Conservation (phyloP, 129 eudicot genomes). For the Tagetes erecta region DNA sequence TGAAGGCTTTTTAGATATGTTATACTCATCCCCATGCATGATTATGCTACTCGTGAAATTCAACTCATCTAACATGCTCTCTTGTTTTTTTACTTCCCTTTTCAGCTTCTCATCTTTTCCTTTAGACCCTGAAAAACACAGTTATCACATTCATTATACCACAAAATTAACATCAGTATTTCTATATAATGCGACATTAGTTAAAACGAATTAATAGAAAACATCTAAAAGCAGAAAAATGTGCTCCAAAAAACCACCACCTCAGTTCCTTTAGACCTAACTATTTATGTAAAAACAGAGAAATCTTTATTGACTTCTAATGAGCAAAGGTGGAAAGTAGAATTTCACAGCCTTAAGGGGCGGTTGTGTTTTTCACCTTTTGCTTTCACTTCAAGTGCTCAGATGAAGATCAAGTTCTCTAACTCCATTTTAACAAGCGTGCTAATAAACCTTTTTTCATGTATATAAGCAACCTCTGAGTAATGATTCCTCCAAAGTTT, state of each 20-base stretch:
- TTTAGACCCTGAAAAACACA: slow-evolving; percentile 58
- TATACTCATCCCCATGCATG: slow-evolving; percentile 58
- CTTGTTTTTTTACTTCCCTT: slow-evolving; percentile 34
- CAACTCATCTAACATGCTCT: slow-evolving; percentile 38
- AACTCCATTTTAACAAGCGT: not conserved
- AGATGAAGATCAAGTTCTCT: not conserved
- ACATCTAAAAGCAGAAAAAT: slow-evolving; percentile 5
- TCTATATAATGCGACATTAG: not conserved
- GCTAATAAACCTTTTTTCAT: not conserved
- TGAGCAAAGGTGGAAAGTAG: not conserved
- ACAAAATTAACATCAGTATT: not conserved
- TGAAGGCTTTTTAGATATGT: slow-evolving; percentile 45
- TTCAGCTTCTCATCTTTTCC: slow-evolving; percentile 30
- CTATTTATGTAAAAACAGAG: not conserved
- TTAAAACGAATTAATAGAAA: not conserved
- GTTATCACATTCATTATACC: not conserved
- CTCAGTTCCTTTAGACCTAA: not conserved
- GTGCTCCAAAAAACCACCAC: slow-evolving; percentile 4
- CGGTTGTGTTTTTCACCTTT: not conserved
- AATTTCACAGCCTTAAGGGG: not conserved
- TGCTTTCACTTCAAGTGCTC: not conserved
- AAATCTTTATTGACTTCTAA: not conserved
- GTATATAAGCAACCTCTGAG: not conserved
- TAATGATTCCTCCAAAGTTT: not conserved
- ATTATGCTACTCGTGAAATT: slow-evolving; percentile 71